A percentile compares a stretch with the other conserved stretches of the same genome.
These are phyloP conservation scores for Alternaria arborescens DNA, from an alignment of 2,329 filamentous ascomycete species.

Conservation along the genomic window DNA sequence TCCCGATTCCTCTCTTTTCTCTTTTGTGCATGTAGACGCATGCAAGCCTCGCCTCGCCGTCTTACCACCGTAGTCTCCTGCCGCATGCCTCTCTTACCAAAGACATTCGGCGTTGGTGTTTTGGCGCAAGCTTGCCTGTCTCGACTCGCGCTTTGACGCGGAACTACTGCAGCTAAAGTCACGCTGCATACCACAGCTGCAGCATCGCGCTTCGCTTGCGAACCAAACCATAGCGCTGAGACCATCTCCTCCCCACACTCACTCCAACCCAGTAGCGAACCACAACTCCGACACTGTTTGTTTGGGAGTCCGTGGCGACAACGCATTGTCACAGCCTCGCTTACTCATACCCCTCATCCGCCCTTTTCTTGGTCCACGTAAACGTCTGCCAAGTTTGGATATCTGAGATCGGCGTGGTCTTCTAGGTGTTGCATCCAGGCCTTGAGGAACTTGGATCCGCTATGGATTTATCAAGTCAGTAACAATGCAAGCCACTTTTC, in stretches of 20 bases:
- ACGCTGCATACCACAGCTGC: constrained; percentile 10
- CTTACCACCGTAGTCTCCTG: constrained; percentile 5
- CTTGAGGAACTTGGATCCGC: constrained; percentile 85
- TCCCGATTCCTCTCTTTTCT: neutral
- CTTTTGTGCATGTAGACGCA: constrained; percentile 4
- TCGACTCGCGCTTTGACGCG: constrained; percentile 15
- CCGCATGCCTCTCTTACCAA: neutral
- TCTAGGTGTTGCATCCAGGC: constrained; percentile 92
- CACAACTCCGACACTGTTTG: constrained; percentile 13
- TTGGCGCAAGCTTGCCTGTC: constrained; percentile 3
- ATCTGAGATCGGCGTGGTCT: constrained; percentile 87
- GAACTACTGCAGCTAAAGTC: constrained; percentile 21
- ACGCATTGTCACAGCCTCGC: constrained; percentile 16
- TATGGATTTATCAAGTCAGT: constrained; percentile 51
- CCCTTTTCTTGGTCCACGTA: constrained; percentile 43
- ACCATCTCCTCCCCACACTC: constrained; percentile 8
- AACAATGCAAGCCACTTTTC: constrained; percentile 10
- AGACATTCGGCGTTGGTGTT: constrained; percentile 7
- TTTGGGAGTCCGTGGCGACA: constrained; percentile 11
- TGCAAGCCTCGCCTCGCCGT: constrained; percentile 1
- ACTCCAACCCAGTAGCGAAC: constrained; percentile 5
- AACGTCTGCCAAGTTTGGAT: constrained; percentile 72
- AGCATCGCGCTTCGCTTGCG: constrained; percentile 13
- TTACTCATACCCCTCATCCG: constrained; percentile 21
- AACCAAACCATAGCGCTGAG: constrained; percentile 16